Base-by-base conservation (phyloP, 352 stramenopile genomes). In the Phytophthora niederhauseri region DNA sequence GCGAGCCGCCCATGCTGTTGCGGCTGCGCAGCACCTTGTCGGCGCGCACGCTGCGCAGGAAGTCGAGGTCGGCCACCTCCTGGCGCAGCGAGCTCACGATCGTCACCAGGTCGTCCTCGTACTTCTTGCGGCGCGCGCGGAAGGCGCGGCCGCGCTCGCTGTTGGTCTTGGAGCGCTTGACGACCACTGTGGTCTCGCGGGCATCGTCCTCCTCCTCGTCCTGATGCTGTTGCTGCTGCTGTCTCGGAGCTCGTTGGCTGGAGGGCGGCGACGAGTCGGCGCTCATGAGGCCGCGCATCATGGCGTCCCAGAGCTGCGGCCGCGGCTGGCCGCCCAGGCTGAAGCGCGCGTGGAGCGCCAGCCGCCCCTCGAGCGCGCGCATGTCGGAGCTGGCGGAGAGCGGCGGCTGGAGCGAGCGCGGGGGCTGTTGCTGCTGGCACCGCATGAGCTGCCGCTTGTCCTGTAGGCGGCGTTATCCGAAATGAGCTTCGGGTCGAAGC, bases 81-180 rank as follows among this genome's bases (percentile, higher is more conserved):
- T 68, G 69, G 15, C 76, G 83, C 59, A 91, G 43, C 0, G 72
- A 73, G 2, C 50, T 36, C 20, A 91, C 80, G 22, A 80, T 43
- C 12, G 64, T 64, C 34, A 67, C 15, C 19, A 92, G 78, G 0
- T 76, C 52, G 36, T 65, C 60, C 50, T 90, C 80, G 61, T 89
- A 77, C 55, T 77, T 59, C 56, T 79, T 85, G 45, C 76, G 77
- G 36, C 82, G 83, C 4, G 77, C 80, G 34, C 84, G 84, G 60
- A 90, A 92, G 48, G 68, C 77, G 41, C 80, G 82, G 20, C 80
- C 81, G 28, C 84, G 84, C 57, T 90, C 84, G 57, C 81, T 90
- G 70, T 91, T 91, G n/a, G 68, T 85, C 62, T 86, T 91, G 66
- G 59, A 78, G 43, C 55, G 65, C 43, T 77, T 74, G 20, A 53